Percentiles rank a stretch among this genome's conserved stretches.
Conservation (phyloP, 2,329 filamentous ascomycete genomes). For the Colletotrichum sojae region DNA sequence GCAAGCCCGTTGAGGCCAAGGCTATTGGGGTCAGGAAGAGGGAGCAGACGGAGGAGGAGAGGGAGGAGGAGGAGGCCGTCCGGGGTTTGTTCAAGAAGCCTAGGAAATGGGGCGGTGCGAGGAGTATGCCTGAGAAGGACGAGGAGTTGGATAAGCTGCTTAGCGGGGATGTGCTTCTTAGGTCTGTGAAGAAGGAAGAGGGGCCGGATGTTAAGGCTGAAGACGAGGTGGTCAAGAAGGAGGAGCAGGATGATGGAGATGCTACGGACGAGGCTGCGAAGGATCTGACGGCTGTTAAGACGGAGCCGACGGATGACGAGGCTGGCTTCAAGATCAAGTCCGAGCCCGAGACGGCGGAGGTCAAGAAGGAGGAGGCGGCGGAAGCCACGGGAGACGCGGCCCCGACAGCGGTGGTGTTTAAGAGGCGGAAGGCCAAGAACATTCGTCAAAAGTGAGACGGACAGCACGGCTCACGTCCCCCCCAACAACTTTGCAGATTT, state of each 20-base stretch:
- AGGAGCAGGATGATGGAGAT: neutral
- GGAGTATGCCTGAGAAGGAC: slow-evolving; percentile 62
- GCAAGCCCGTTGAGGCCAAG: slow-evolving; percentile 59
- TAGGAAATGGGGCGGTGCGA: slow-evolving; percentile 67
- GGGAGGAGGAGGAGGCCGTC: slow-evolving; percentile 72
- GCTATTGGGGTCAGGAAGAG: slow-evolving; percentile 75
- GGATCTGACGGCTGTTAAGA: slow-evolving; percentile 52
- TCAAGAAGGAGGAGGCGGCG: slow-evolving; percentile 59
- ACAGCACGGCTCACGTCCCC: too few species aligned
- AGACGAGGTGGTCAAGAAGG: slow-evolving; percentile 1
- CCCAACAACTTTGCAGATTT: neutral
- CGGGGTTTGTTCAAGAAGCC: slow-evolving; percentile 73
- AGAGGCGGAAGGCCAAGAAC: slow-evolving; percentile 82
- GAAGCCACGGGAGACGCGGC: slow-evolving; percentile 49
- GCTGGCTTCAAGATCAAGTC: slow-evolving; percentile 38
- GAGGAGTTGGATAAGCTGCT: slow-evolving; percentile 75
- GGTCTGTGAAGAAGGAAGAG: slow-evolving; percentile 50
- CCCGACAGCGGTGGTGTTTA: slow-evolving; percentile 77
- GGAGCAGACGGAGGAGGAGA: slow-evolving; percentile 70
- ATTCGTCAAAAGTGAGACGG: slow-evolving; percentile 69
- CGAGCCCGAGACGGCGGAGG: slow-evolving; percentile 13
- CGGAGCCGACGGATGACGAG: slow-evolving; percentile 51
- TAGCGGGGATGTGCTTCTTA: slow-evolving; percentile 51
- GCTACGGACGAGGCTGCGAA: slow-evolving; percentile 16
- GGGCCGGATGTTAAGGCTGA: slow-evolving; percentile 47